Evolutionary conservation across 306 rosid genomes (phyloP).

Genomic region (Sesbania bispinosa): DNA sequence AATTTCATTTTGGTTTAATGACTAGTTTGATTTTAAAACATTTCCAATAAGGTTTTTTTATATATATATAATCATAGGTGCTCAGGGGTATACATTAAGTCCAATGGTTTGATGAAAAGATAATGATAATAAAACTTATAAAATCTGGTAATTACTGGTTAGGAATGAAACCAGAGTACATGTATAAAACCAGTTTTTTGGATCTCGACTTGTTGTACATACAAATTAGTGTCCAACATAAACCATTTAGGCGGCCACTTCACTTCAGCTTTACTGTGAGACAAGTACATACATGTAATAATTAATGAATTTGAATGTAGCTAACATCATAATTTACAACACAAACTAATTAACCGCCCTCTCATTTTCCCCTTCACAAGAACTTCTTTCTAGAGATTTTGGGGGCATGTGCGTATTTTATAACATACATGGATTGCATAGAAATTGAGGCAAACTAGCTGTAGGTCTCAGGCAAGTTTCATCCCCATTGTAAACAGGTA

Average conservation of each 20-base stretch:
- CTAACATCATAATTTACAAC: slow-evolving; percentile 45
- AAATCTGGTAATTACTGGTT: neutral
- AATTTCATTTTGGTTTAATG: too few species aligned
- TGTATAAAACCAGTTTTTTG: neutral
- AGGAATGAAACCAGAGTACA: neutral
- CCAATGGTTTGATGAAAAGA: neutral
- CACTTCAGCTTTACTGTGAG: neutral
- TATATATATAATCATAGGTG: neutral
- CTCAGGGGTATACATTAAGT: neutral
- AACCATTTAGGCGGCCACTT: neutral
- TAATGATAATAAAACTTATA: neutral
- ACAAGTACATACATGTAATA: slow-evolving; percentile 17
- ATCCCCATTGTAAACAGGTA: slow-evolving; percentile 66
- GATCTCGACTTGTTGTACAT: slow-evolving; percentile 3
- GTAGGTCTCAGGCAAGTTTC: slow-evolving; percentile 48
- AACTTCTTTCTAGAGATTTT: slow-evolving; percentile 5
- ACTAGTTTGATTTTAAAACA: too few species aligned
- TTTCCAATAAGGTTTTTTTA: too few species aligned
- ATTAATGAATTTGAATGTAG: slow-evolving; percentile 31
- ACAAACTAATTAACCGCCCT: slow-evolving; percentile 23
- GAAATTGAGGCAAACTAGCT: neutral
- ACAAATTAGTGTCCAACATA: slow-evolving; percentile 2
- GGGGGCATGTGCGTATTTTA: neutral
- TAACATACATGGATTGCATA: neutral
- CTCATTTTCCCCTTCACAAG: slow-evolving; percentile 11